These are phyloP conservation scores for Calocera viscosa DNA, from an alignment of 768 basidiomycete genomes.

Conservation along the genomic window DNA sequence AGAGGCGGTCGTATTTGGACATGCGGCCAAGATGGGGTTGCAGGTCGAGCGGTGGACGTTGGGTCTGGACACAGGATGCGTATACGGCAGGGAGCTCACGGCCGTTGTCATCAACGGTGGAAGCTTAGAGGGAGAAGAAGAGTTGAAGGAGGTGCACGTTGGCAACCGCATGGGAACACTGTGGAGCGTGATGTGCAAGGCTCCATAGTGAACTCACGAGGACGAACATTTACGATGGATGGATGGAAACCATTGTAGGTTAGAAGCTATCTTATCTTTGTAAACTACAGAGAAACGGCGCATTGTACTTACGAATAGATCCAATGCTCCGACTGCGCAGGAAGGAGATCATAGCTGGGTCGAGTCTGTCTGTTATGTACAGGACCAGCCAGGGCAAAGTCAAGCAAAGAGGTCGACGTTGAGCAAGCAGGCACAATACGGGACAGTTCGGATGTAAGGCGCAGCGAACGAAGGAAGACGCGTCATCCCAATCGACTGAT, in stretches of 20 bases:
- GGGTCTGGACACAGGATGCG: constrained; percentile 80
- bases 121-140: background rate
- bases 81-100: constrained; percentile 22
- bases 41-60: constrained; percentile 73
- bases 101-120: background rate
- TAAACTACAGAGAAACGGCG: background rate
- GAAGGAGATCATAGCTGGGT: too few species aligned
- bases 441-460: background rate
- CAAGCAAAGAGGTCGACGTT: background rate
- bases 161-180: background rate
- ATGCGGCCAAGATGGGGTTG: constrained; percentile 64
- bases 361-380: too few species aligned
- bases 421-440: background rate
- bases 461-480: too few species aligned
- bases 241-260: background rate
- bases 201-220: background rate
- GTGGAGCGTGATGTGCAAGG: background rate
- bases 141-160: background rate
- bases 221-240: background rate
- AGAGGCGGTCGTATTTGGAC: constrained; percentile 70
- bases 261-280: background rate
- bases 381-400: background rate
- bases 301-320: background rate
- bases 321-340: too few species aligned
- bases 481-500: too few species aligned